These are phyloP conservation scores for Alternaria atra DNA, from an alignment of 2,329 filamentous ascomycete species.

Conservation along the genomic window DNA sequence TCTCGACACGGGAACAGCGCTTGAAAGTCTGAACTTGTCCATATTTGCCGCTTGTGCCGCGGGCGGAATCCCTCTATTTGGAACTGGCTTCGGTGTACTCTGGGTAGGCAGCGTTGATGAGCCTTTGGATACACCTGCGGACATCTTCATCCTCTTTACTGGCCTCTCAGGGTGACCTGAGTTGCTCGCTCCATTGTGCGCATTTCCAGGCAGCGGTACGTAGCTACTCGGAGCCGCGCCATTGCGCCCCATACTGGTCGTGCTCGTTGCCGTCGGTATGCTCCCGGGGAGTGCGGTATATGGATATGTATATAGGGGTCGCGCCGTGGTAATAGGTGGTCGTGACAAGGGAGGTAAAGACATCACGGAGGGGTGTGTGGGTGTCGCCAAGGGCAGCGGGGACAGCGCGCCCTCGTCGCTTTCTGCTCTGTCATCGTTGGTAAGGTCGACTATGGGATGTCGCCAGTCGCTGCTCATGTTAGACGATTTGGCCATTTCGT, in stretches of 20 bases:
- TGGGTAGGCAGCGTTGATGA: background rate
- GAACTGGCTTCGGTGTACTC: background rate
- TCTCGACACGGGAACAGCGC: background rate
- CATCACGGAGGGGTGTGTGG: background rate
- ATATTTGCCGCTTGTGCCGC: background rate
- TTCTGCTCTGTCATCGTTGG: slow-evolving; percentile 27
- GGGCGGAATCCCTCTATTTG: background rate
- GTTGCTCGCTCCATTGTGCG: background rate
- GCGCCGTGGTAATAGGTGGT: background rate
- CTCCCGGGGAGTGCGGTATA: slow-evolving; percentile 5
- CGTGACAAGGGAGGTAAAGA: background rate
- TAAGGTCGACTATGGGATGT: slow-evolving; percentile 33
- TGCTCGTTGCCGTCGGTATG: background rate
- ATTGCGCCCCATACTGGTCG: background rate
- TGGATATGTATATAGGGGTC: background rate
- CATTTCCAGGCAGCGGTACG: background rate
- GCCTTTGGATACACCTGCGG: background rate
- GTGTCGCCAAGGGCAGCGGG: background rate
- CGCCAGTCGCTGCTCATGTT: slow-evolving; percentile 29
- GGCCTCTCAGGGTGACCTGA: slow-evolving; percentile 1
- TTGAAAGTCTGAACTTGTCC: background rate
- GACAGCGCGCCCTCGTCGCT: background rate
- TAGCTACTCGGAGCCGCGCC: slow-evolving; percentile 4
- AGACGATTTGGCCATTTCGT: background rate
- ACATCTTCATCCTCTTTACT: slow-evolving; percentile 38